Evolutionary conservation across 2,329 filamentous ascomycete species (phyloP), one percentile per base, ranked within the genome.

Genomic region (Ascomycota sp.): DNA sequence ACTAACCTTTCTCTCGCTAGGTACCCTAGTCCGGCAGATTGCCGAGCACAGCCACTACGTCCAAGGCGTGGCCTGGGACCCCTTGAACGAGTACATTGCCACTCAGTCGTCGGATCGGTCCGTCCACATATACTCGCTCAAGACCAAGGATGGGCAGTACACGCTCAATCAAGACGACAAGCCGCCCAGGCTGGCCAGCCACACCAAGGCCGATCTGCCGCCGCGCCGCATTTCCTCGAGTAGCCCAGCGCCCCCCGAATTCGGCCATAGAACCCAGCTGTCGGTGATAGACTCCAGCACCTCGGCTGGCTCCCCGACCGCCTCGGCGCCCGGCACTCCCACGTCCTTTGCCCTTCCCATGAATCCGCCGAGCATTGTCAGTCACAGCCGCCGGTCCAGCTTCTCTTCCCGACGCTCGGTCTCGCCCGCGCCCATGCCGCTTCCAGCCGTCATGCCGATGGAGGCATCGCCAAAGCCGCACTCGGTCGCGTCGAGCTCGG

Each of bases 41-140:
- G 86, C 86, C 30, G 86, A 95, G 51, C 86, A 95, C 55, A 92
- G 82, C 44, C 89, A 98, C 52, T 98, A 94, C 50, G 89, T 98
- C 12, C 89, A 98, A 55, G 89, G 89, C 28, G 91, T 98, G 7
- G 79, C 89, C 4, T 98, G 89, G 91, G 91, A 98, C 56, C 91
- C 89, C 17, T 57, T 94, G 32, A 95, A 95, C 55, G 89, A 98
- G 56, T 98, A 85, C 51, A 85, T 98, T 35, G 89, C 89, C 23
- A 98, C 89, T 2, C 89, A 98, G 49, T 98, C 89, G 6, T 98
- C 89, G 5, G 89, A 98, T 55, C 77, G 89, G 47, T 94, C 89
- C 2, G 86, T 95, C 10, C 91, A 98, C 52, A 89, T 98, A 40
- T 98, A 98, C 57, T 86, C 79, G 1, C 60, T 98, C 37, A 92